phyloP scores from a whole-genome alignment of 2,329 filamentous ascomycete genomes.

The Monosporascus ibericus region DNA sequence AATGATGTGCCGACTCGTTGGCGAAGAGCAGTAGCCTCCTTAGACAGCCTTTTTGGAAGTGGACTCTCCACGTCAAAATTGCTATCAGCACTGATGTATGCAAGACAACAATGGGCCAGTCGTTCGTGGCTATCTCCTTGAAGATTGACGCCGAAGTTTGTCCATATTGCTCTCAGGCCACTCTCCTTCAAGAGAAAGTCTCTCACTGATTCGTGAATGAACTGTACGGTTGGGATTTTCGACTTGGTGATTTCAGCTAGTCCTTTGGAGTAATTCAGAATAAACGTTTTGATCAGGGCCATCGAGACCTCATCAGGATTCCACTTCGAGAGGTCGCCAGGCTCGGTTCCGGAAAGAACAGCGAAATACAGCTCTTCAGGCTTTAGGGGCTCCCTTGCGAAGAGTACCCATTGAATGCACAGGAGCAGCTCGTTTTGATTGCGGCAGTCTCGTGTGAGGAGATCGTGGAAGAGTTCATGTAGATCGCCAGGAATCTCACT shows the following conservation, averaged over 20 bases:
- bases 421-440: slow-evolving; percentile 25
- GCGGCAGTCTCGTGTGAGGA: slow-evolving; percentile 29
- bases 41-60: too few relatives aligned
- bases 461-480: slow-evolving; percentile 33
- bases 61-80: too few relatives aligned
- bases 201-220: slow-evolving; percentile 46
- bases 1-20: too few relatives aligned
- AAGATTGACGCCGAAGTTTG: slow-evolving; percentile 25
- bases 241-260: slow-evolving; percentile 36
- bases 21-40: too few relatives aligned
- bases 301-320: slow-evolving; percentile 13
- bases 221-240: slow-evolving; percentile 34
- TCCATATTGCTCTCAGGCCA: slow-evolving; percentile 24
- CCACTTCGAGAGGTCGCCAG: slow-evolving; percentile 13
- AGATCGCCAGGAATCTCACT: slow-evolving; percentile 32
- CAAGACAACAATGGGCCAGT: slow-evolving; percentile 31
- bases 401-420: slow-evolving; percentile 36
- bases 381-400: slow-evolving; percentile 27
- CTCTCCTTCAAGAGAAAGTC: slow-evolving; percentile 38
- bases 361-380: slow-evolving; percentile 32
- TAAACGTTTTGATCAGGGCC: slow-evolving; percentile 23
- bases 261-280: slow-evolving; percentile 42
- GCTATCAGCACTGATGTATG: neutral
- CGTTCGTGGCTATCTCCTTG: slow-evolving; percentile 32
- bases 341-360: slow-evolving; percentile 20